These are phyloP conservation scores for Carpinus fangiana DNA, from an alignment of 306 rosid species.

Conservation along the genomic window DNA sequence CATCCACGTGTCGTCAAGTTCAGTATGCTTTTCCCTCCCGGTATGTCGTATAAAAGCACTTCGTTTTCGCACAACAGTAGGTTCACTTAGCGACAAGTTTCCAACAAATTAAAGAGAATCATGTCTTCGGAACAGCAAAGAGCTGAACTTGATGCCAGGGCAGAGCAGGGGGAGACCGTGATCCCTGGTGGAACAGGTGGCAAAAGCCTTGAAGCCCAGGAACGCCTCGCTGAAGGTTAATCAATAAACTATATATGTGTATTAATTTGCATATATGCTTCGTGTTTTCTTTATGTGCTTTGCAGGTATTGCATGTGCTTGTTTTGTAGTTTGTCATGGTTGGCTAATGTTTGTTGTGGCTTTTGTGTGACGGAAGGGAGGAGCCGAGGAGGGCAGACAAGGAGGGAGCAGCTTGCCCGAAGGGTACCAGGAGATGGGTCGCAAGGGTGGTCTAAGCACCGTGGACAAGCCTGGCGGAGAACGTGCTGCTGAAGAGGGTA, in stretches of 20 bases:
- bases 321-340: no score
- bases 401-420: constrained; percentile 61
- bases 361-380: constrained; percentile 39
- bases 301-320: no score
- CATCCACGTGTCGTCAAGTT: constrained; percentile 7
- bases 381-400: constrained; percentile 57
- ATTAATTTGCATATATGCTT: no score
- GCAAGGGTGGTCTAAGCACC: constrained; percentile 68
- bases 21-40: not conserved
- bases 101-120: not conserved
- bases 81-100: not conserved
- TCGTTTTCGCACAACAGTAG: no score
- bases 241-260: no score
- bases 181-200: constrained; percentile 39
- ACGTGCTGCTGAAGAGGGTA: constrained; percentile 58
- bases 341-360: not conserved
- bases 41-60: not conserved
- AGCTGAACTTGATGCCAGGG: constrained; percentile 28
- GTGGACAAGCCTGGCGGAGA: constrained; percentile 52
- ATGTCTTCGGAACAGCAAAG: constrained; percentile 30
- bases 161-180: constrained; percentile 36
- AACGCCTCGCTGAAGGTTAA: constrained; percentile 37
- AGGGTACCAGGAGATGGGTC: constrained; percentile 64
- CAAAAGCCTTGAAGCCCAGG: constrained; percentile 40
- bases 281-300: no score